Conservation (phyloP, 257 asterid genomes). For the Primulina eburnea region DNA sequence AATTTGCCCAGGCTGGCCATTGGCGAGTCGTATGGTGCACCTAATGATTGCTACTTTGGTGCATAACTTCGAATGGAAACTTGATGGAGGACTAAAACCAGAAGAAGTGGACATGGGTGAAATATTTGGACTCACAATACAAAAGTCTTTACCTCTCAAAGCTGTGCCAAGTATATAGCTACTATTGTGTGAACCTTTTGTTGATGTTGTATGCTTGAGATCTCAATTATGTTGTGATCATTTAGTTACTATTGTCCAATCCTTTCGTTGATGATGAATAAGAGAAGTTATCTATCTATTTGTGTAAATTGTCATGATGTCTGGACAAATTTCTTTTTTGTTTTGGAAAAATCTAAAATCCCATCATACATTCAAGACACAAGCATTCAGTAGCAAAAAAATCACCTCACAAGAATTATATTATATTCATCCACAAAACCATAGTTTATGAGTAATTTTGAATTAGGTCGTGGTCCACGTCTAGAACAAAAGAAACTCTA, state of each 20-base stretch:
- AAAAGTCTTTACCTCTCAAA: conserved; percentile 22
- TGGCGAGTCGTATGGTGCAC: conserved; percentile 31
- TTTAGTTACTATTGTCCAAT: too few species aligned
- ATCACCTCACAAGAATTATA: conserved; percentile 76
- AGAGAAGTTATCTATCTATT: too few species aligned
- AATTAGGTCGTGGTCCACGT: conserved; percentile 99
- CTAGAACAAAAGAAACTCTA: conserved; percentile 38
- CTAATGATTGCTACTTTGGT: conserved; percentile 26
- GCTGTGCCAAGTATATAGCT: conserved; percentile 13
- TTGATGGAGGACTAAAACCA: conserved; percentile 12
- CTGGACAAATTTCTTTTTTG: too few species aligned
- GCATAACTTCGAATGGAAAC: conserved; percentile 28
- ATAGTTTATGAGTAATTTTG: conserved; percentile 85
- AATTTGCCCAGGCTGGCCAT: conserved; percentile 27
- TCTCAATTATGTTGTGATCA: too few species aligned
- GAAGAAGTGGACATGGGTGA: conserved; percentile 29
- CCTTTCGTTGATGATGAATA: too few species aligned
- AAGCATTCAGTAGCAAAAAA: not conserved
- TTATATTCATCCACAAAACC: conserved; percentile 98
- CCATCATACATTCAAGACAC: too few species aligned
- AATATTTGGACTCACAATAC: conserved; percentile 19
- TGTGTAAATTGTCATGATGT: too few species aligned
- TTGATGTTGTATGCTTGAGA: too few species aligned
- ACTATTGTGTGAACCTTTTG: too few species aligned
- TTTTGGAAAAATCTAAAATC: too few species aligned